Base-by-base conservation (phyloP, 176 grass and related monocot species). In the Typha latifolia region DNA sequence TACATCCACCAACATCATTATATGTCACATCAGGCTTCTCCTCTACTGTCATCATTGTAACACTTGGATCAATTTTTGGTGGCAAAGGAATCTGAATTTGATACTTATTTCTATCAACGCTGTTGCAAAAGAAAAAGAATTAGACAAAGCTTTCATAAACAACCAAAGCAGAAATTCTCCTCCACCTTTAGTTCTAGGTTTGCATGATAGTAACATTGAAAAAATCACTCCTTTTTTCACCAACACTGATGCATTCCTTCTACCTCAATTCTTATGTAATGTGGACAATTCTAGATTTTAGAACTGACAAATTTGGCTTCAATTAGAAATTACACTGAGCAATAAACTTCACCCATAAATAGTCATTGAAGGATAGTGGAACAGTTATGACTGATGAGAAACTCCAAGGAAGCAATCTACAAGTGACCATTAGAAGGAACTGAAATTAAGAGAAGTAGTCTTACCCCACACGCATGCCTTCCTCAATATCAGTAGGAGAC, bases 21-120 rank as follows among this genome's bases (percentile, higher is more conserved):
- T 96, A 96, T 55, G 92, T 96, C 29, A 96, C 88, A 66, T 96
- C 92, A 16, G 92, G 92, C 62, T 96, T 96, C 74, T 91, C 92
- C 72, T 96, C 92, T 14, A 96, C 92, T 0, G 92, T 96, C 92
- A 96, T 96, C 92, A 96, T 96, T 18, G 92, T 96, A 68, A 96
- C 92, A 49, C 87, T 96, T 8, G 91, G 91, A 61, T 96, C 91
- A 76, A 96, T 91, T 74, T 96, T 96, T 4, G 91, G 87, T 56
- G 84, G 92, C 59, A 96, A 59, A 10, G 92, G 92, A 66, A 96
- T 96, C 57, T 96, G 92, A 29, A 91, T 96, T 78, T 96, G 88
- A 47, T 96, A 96, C 75, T 91, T 91, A 66, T 91, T 91, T 16
- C 92, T 81, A 48, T 96, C 92, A 65, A 96, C 92, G 59, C 92